Evolutionary conservation across 2,329 filamentous ascomycete species (phyloP).

Genomic region (Venturia pyrina): DNA sequence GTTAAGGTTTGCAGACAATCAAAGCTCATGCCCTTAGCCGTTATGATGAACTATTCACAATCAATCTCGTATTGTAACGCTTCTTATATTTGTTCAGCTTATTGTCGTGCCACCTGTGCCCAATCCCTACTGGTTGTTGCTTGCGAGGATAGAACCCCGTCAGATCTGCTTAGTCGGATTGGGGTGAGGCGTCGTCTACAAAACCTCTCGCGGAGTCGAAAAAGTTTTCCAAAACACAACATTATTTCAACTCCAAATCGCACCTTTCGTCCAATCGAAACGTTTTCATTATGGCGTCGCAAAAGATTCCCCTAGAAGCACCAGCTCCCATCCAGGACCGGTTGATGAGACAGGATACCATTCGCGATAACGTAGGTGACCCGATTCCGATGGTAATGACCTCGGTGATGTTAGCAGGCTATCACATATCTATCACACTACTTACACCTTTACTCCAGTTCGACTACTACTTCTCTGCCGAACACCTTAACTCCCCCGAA

Average conservation of each 20-base stretch:
- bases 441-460: slow-evolving; percentile 22
- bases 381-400: background rate
- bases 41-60: background rate
- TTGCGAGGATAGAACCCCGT: background rate
- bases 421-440: background rate
- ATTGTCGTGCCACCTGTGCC: background rate
- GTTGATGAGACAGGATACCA: background rate
- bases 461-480: slow-evolving; percentile 41
- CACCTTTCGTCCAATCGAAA: background rate
- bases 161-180: background rate
- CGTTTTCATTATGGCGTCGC: background rate
- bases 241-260: background rate
- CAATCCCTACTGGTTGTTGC: background rate
- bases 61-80: background rate
- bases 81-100: background rate
- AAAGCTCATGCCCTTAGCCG: background rate
- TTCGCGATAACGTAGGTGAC: background rate
- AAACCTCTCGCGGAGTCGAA: background rate
- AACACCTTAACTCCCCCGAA: slow-evolving; percentile 12
- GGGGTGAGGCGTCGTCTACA: background rate
- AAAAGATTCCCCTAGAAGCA: too few relatives aligned
- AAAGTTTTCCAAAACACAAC: background rate
- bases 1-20: background rate
- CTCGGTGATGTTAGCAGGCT: background rate
- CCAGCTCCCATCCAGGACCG: background rate